Evolutionary conservation across 345 rosid species (phyloP).

Genomic region (Arabis hirsuta): DNA sequence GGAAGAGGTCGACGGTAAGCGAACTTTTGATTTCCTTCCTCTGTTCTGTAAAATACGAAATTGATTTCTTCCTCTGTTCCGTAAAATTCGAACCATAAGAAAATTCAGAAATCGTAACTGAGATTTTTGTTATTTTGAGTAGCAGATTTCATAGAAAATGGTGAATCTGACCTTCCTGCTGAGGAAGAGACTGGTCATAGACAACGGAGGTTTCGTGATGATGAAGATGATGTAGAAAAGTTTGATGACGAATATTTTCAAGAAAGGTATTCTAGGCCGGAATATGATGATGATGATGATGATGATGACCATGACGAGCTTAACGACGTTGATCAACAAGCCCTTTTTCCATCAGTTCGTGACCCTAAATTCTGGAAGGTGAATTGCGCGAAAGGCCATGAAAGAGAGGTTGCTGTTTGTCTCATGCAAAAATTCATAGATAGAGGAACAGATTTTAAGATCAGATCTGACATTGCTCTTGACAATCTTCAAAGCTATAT

Average conservation of each 20-base stretch:
- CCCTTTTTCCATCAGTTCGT: constrained; percentile 87
- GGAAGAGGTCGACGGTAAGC: constrained; percentile 71
- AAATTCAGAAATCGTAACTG: not conserved
- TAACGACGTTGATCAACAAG: constrained; percentile 86
- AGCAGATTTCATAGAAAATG: constrained; percentile 72
- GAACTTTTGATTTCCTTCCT: not conserved
- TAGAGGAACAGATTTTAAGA: constrained; percentile 77
- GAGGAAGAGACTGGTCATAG: constrained; percentile 56
- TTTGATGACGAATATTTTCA: constrained; percentile 62
- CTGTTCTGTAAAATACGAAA: too few relatives aligned
- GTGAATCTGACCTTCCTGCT: constrained; percentile 68
- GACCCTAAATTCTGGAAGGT: constrained; percentile 68
- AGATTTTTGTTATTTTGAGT: not conserved
- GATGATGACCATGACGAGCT: constrained; percentile 55
- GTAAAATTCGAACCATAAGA: not conserved
- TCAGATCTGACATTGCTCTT: constrained; percentile 78
- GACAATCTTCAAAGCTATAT: constrained; percentile 83
- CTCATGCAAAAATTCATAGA: constrained; percentile 86
- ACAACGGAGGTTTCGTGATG: constrained; percentile 65
- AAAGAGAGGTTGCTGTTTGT: constrained; percentile 84
- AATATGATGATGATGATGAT: constrained; percentile 25
- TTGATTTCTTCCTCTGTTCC: not conserved
- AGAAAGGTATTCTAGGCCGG: constrained; percentile 62
- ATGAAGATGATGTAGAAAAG: constrained; percentile 72
- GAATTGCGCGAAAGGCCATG: constrained; percentile 49